Evolutionary conservation across 176 grass and related monocot genomes (phyloP), one percentile per base, ranked within the genome.

Genomic region (Elymus sibiricus): DNA sequence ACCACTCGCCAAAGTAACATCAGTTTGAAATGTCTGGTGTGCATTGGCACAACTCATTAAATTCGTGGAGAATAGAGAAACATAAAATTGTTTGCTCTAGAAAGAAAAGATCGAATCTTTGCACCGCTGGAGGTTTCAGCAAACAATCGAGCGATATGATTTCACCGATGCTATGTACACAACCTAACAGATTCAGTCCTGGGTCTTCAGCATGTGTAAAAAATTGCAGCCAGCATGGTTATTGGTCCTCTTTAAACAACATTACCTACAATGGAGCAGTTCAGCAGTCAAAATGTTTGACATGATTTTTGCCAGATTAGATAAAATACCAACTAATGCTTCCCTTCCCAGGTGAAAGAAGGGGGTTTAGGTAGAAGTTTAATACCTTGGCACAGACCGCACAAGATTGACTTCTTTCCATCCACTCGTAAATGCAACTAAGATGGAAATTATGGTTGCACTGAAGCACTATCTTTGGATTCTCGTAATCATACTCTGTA

Each of bases 351-450:
- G 60, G 53, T 84, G 49, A 77, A 84, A 63, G 2, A 64, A 64
- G 6, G 19, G 55, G 19, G 15, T 84, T 90, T 43, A 22, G 12
- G 68, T 81, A 31, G 63, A 83, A 88, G 28, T 53, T 74, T 56
- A 62, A 16, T 86, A 95, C 91, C 87, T 94, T 92, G 73, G 63
- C 85, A 32, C 94, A 97, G 21, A 97, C 38, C 0, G 94, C 91
- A 63, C 94, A 97, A 47, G 56, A 84, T 82, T 88, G 53, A 56
- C 94, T 97, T 87, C 94, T 91, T 83, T 97, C 94, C 94, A 94
- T 97, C 94, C 94, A 97, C 79, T 97, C 94, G 5, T 84, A 93
- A 86, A 94, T 94, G 84, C 94, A 97, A 76, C 94, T 39, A 79
- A 94, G 89, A 76, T 97, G 94, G 74, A 90, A 97, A 90, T 79